Evolutionary conservation across 2,329 filamentous ascomycete genomes (phyloP).

Genomic region (Lasiodiplodia sp.): DNA sequence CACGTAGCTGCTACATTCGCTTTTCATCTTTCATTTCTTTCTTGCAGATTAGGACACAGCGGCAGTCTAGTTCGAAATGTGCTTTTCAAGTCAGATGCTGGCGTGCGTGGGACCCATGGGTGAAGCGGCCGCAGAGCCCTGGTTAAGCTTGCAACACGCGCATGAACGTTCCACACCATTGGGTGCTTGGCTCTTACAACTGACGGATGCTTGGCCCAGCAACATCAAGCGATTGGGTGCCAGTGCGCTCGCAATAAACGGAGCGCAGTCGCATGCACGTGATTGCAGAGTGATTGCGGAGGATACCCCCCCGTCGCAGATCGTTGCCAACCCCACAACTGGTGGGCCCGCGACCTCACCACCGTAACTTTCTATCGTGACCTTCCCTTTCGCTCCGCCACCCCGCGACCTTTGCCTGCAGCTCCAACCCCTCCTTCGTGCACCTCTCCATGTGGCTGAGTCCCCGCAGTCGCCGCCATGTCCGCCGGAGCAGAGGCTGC

Average conservation of each 20-base stretch:
- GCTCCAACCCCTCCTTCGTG: conserved; percentile 3
- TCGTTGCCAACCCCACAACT: conserved; percentile 30
- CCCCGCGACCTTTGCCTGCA: conserved; percentile 10
- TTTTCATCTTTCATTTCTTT: background rate
- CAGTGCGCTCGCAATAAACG: background rate
- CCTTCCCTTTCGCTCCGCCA: conserved; percentile 21
- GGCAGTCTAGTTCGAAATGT: conserved; percentile 20
- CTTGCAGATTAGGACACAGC: conserved; percentile 20
- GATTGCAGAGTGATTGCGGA: conserved; percentile 23
- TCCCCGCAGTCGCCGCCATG: conserved; percentile 44
- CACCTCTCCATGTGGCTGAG: conserved; percentile 46
- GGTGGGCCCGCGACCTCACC: conserved; percentile 27
- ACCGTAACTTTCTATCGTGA: conserved; percentile 31
- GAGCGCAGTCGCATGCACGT: conserved; percentile 14
- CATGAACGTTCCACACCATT: background rate
- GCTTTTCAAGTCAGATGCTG: conserved; percentile 15
- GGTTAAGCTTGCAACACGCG: conserved; percentile 7
- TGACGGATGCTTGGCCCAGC: conserved; percentile 6
- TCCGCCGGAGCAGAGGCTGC: conserved; percentile 46
- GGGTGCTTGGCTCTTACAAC: conserved; percentile 4
- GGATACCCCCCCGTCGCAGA: conserved; percentile 23
- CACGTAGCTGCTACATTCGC: conserved; percentile 27
- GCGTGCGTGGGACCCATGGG: background rate
- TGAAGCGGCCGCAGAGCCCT: background rate
- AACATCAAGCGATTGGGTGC: conserved; percentile 11